Evolutionary conservation across 2,329 filamentous ascomycete genomes (phyloP).

Genomic region (Tolypocladium ophioglossoides): DNA sequence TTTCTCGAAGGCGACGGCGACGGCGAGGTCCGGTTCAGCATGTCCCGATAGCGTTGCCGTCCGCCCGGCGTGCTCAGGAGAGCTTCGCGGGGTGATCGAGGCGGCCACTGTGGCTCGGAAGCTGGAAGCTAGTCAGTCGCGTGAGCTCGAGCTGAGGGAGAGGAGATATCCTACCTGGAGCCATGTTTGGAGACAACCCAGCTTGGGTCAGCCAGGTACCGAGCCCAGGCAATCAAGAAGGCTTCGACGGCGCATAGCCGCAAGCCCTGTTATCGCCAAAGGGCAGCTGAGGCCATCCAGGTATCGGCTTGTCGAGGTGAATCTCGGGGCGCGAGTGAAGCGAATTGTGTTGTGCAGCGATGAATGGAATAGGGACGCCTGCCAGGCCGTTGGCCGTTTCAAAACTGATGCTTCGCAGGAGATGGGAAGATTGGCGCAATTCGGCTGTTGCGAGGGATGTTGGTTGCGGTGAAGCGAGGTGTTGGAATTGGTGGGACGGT

Average conservation of each 20-base stretch:
- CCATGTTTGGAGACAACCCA: constrained; percentile 3
- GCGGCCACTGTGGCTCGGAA: constrained; percentile 51
- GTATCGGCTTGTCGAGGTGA: neutral
- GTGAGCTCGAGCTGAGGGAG: neutral
- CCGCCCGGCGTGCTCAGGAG: constrained; percentile 64
- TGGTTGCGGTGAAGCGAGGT: neutral
- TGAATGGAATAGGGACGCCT: neutral
- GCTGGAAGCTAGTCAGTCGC: constrained; percentile 11
- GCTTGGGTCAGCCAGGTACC: neutral
- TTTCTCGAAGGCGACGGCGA: constrained; percentile 49
- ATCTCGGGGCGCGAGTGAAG: neutral
- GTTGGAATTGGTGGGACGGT: neutral
- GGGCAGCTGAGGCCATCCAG: neutral
- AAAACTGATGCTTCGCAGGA: neutral
- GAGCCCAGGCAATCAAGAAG: neutral
- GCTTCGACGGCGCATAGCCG: constrained; percentile 7
- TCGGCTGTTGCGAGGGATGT: neutral
- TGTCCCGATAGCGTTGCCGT: constrained; percentile 60
- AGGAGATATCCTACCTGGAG: constrained; percentile 4
- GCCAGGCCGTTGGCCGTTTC: neutral
- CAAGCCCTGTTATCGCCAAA: constrained; percentile 3
- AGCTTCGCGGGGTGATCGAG: constrained; percentile 54
- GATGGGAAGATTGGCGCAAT: neutral
- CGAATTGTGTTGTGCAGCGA: neutral
- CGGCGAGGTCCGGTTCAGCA: constrained; percentile 55